phyloP scores from a whole-genome alignment of 2,329 filamentous ascomycete species.

The Calycina herbarum region DNA sequence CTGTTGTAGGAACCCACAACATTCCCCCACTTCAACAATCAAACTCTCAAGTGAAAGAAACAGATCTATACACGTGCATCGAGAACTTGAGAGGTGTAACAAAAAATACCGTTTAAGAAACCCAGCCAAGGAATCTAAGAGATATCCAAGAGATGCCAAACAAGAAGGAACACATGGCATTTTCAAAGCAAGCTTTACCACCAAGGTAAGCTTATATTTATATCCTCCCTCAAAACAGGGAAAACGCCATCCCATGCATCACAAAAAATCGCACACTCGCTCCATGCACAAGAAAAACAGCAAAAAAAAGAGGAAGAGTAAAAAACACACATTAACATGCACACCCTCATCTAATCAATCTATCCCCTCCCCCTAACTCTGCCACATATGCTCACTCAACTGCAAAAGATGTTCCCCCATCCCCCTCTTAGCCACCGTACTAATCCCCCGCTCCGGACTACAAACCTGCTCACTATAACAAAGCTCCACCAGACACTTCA shows the following conservation, averaged over 20 bases:
- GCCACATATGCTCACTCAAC: constrained; percentile 73
- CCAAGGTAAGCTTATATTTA: neutral
- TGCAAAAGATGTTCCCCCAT: constrained; percentile 70
- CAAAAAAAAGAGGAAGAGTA: neutral
- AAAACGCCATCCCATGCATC: neutral
- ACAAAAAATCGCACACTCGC: neutral
- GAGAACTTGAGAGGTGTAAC: no score
- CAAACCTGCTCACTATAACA: constrained; percentile 67
- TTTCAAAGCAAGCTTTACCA: no score
- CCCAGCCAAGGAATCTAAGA: no score
- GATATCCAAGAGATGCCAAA: no score
- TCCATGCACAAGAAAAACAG: no score
- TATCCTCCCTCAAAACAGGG: neutral
- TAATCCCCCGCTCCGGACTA: constrained; percentile 67
- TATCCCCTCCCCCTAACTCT: constrained; percentile 36
- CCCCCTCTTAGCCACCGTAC: constrained; percentile 64
- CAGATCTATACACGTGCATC: no score
- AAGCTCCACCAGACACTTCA: constrained; percentile 64
- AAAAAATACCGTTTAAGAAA: no score
- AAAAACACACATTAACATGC: neutral
- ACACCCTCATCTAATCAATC: constrained; percentile 1
- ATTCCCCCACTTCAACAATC: no score
- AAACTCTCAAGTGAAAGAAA: no score
- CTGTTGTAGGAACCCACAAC: no score
- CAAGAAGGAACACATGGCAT: no score